Evolutionary conservation across 192 early-diverging fungal genomes (phyloP), one percentile per base, ranked within the genome.

Genomic region (Backusella tarrabulga): DNA sequence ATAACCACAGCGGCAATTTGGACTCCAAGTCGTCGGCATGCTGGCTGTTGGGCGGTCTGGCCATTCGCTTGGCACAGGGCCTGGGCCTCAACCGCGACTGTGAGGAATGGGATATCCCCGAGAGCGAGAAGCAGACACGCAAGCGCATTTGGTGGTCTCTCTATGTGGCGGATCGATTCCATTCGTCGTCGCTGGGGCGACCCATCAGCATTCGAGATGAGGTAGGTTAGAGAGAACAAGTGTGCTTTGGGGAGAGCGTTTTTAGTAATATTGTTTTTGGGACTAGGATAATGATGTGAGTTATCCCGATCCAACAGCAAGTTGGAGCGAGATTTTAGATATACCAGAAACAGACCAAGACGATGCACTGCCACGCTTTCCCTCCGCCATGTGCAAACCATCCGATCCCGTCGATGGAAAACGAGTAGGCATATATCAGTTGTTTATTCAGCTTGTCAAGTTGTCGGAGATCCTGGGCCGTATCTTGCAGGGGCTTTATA

Each of bases 141-240:
- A 90, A 90, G 72, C 85, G 92, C 19, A 84, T 92, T 5, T 95
- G 92, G 92, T 95, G 93, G 93, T 79, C 89, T 9, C 88, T 89
- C 73, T 93, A 90, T 66, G 79, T 93, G 0, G 84, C 90, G 66
- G 93, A 95, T 78, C 82, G 91, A 38, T 90, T 91, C 80, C 81
- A 86, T 46, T 90, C 90, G 41, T 89, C 91, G 15, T 86, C 83
- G 23, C 85, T 92, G 34, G 93, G 93, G n/a, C 86, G 92, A 73
- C 83, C 87, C 23, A 70, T 87, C 9, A 77, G 80, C 11, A 89
- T 87, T 74, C 79, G 82, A 29, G 85, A 89, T 66, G 80, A 82
- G 66, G 78, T 75, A 63, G n/a, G 32, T 26, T 1, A 17, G 17
- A 41, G 32, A 36, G 6, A 32, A 32, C 32, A 32, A 3, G 32